Evolutionary conservation across 495 filamentous ascomycete genomes (phyloP), one percentile per base, ranked within the genome.

Genomic region (Neurospora tetrasperma): DNA sequence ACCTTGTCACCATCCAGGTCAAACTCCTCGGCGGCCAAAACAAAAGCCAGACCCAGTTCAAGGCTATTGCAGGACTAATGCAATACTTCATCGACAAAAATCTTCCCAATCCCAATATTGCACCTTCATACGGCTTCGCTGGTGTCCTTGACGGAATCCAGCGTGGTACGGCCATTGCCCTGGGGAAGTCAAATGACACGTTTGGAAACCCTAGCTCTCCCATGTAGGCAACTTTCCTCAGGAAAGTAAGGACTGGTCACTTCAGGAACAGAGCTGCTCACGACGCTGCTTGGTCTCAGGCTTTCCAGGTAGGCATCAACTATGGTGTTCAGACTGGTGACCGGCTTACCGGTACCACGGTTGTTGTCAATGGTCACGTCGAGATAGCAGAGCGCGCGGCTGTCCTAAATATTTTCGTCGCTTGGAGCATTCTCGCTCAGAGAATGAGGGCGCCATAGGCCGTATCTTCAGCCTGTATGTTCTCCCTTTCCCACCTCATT

Each of bases 61-160:
- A 41, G 43, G 42, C 43, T 14, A 18, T 23, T 20, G 43, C 42
- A 54, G 70, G 46, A 7, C 46, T 71, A 5, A 31, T 62, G 10
- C 70, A 71, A n/a, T 71, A 62, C 70, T 71, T 71, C n/a, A 71
- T 71, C 46, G 70, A 42, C 44, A 71, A 71, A 38, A 54, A 39
- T 23, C 18, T 69, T 18, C 38, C 31, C 31, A 16, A n/a, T 35
- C 46, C 46, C 27, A 66, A 66, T 31, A 31, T 35, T 4, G 46
- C 27, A 20, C 35, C 38, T 23, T 66, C 16, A 9, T 71, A 20
- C 23, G 16, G n/a, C 35, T 20, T 39, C 18, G 27, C 43, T 38
- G 27, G 5, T 40, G 18, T 71, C 4, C 38, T 66, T 54, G 70
- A 71, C 38, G 46, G 70, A 20, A 66, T 66, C 42, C 70, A 71